phyloP scores from a whole-genome alignment of 768 basidiomycete genomes.

The Amanita pallidorosea region DNA sequence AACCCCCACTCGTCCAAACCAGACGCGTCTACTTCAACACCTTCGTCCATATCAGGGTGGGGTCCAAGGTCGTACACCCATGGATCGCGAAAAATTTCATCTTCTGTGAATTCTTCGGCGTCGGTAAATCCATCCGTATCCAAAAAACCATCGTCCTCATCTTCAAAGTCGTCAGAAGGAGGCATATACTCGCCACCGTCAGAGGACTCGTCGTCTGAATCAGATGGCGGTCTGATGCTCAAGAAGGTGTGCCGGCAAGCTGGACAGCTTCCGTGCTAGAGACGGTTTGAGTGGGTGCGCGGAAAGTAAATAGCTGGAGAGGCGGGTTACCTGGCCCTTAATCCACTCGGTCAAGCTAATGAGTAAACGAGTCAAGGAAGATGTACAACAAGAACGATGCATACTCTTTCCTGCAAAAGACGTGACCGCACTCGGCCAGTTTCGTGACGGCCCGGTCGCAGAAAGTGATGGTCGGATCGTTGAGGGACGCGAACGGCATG shows the following conservation, averaged over 20 bases:
- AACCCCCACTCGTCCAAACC: conserved; percentile 26
- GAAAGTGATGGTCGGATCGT: conserved; percentile 19
- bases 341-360: conserved; percentile 61
- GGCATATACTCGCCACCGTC: conserved; percentile 63
- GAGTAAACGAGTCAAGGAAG: conserved; percentile 1
- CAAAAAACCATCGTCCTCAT: conserved; percentile 35
- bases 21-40: background rate
- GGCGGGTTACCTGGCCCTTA: conserved; percentile 31
- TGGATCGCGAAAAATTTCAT: background rate
- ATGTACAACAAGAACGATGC: conserved; percentile 3
- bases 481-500: conserved; percentile 34
- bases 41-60: too few species aligned
- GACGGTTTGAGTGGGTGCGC: background rate
- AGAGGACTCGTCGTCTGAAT: conserved; percentile 54
- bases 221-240: conserved; percentile 36
- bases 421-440: conserved; percentile 48
- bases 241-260: conserved; percentile 54
- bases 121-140: conserved; percentile 33
- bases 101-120: conserved; percentile 13
- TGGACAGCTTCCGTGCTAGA: conserved; percentile 62
- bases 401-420: conserved; percentile 61
- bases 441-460: conserved; percentile 40
- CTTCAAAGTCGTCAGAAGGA: conserved; percentile 41
- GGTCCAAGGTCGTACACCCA: too few species aligned
- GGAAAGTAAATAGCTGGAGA: background rate